Conservation (phyloP, 2,329 filamentous ascomycete genomes). For the Epichloe typhina region DNA sequence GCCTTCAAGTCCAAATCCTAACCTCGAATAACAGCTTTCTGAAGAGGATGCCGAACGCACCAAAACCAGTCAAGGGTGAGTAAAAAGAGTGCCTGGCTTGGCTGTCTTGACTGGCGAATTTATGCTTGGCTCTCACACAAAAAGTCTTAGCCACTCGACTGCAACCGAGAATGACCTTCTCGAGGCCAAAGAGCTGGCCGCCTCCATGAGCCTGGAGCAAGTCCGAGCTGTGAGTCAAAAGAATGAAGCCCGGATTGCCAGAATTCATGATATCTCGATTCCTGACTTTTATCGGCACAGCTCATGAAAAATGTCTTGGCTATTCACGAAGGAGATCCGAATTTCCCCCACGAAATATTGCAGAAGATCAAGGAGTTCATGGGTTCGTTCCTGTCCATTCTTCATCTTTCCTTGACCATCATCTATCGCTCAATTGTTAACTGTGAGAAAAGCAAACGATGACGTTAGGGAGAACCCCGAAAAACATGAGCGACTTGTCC, state of each 20-base stretch:
- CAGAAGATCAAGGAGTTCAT: slow-evolving; percentile 24
- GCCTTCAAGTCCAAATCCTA: neutral
- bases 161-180: slow-evolving; percentile 32
- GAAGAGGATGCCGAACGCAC: neutral
- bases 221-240: slow-evolving; percentile 19
- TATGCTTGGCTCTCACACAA: neutral
- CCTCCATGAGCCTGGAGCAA: slow-evolving; percentile 25
- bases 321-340: slow-evolving; percentile 29
- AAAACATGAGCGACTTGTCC: slow-evolving; percentile 33
- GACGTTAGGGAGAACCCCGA: slow-evolving; percentile 30
- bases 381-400: slow-evolving; percentile 10
- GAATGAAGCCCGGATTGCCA: neutral
- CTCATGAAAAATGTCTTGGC: slow-evolving; percentile 21
- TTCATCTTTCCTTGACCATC: too few species aligned
- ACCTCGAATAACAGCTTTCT: neutral
- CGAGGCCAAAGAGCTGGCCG: slow-evolving; percentile 31
- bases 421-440: slow-evolving; percentile 4
- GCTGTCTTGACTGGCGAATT: neutral
- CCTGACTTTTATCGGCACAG: slow-evolving; percentile 7
- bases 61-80: slow-evolving; percentile 1
- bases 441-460: slow-evolving; percentile 31
- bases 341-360: slow-evolving; percentile 26
- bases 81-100: neutral
- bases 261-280: neutral
- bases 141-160: slow-evolving; percentile 13